Base-by-base conservation (phyloP, 768 basidiomycete genomes). In the Mycena haematopus region DNA sequence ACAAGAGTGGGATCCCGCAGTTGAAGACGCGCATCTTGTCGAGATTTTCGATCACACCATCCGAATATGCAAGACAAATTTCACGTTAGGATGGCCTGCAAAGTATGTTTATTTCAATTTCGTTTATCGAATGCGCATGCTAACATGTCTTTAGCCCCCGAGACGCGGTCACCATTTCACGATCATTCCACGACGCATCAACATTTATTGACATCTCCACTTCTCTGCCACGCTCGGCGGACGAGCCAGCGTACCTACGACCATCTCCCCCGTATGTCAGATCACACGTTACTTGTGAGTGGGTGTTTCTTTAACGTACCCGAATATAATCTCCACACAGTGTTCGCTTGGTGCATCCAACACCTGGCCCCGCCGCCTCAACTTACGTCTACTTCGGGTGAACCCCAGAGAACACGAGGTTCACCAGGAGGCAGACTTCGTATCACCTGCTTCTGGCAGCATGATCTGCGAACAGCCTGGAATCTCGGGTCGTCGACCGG, bases 331-430 rank as follows among this genome's bases (percentile, higher is more conserved):
- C 33, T 52, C 38, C 36, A 33, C 42, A 45, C 70, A 89, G 90
- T 98, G 52, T 91, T 94, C 67, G 92, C 94, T 27, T 97, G 95
- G 94, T 96, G 92, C 72, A 88, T 97, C n/a, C 95, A 96, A 76
- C 78, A 85, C 61, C 70, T 86, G 19, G 67, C 78, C 54, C 71
- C 76, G 38, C 76, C 80, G 59, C 74, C 76, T 5, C 78, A 71
- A 56, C 69, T 75, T 52, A 68, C 73, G 3, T 68, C 75, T 31
- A 61, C 70, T 29, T 49, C 67, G 19, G 70, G 76, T 6, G 67
- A 68, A 40, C 56, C 65, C 46, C 55, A 71, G 65, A 78, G 69
- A 71, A 81, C 71, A 70, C 84, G 74, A 65, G 71, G 49, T 24
- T 63, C 68, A 10, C 46, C 65, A 13, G 69, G 70, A 56, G 80